These are phyloP conservation scores for Tausonia pullulans DNA, from an alignment of 1,284 basidiomycete genomes.

Conservation along the genomic window DNA sequence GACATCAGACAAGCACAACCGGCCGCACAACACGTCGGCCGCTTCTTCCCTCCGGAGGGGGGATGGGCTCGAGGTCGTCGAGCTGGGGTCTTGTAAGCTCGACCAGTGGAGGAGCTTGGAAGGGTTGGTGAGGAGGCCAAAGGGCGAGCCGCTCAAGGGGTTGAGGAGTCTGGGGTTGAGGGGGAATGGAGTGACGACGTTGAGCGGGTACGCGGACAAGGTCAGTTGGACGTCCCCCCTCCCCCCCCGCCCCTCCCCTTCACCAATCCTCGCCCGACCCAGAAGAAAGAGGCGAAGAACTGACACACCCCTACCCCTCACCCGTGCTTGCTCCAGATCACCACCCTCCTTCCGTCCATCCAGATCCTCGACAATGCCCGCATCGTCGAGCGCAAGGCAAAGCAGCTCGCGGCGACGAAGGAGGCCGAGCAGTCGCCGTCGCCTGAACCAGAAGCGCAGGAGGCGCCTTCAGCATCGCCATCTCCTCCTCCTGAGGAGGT, in stretches of 20 bases:
- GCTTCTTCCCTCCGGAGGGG: constrained; percentile 9
- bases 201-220: constrained; percentile 7
- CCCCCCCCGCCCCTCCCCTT: background rate
- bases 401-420: background rate
- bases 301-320: background rate
- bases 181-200: constrained; percentile 7
- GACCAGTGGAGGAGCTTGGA: background rate
- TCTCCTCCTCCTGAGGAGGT: background rate
- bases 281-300: background rate
- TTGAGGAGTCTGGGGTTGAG: constrained; percentile 14
- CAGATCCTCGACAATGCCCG: constrained; percentile 17
- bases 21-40: background rate
- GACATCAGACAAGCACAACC: background rate
- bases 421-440: background rate
- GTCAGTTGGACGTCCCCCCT: background rate
- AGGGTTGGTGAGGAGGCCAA: background rate
- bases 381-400: constrained; percentile 12
- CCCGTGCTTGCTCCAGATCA: background rate
- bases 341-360: constrained; percentile 8
- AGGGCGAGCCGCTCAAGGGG: constrained; percentile 3
- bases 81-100: constrained; percentile 5
- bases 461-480: background rate
- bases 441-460: background rate
- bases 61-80: constrained; percentile 16
- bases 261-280: background rate